Percentiles rank a stretch among this genome's conserved stretches.
These are phyloP conservation scores for Chaetomium sp. DNA, from an alignment of 2,329 filamentous ascomycete genomes.

Conservation along the genomic window DNA sequence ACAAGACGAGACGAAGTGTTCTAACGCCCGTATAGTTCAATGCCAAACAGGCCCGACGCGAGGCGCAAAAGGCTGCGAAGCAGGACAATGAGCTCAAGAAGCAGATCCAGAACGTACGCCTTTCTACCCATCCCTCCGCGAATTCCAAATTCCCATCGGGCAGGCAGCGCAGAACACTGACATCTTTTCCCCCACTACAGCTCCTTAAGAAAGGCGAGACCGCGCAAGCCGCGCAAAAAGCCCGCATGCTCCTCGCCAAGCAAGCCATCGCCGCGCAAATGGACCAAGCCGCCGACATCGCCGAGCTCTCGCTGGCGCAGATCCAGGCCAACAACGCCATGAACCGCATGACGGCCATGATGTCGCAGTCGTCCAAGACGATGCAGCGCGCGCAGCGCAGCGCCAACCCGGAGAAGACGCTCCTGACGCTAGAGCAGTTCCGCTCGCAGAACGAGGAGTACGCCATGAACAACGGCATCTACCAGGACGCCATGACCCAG, in stretches of 20 bases:
- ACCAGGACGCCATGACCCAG: constrained; percentile 81
- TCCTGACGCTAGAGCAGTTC: constrained; percentile 63
- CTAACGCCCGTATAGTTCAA: constrained; percentile 50
- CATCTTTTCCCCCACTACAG: constrained; percentile 26
- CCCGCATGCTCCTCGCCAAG: constrained; percentile 63
- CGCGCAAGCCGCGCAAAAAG: constrained; percentile 65
- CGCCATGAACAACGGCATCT: constrained; percentile 70
- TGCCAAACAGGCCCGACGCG: constrained; percentile 63
- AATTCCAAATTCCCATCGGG: constrained; percentile 4
- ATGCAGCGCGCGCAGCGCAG: constrained; percentile 61
- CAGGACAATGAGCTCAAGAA: constrained; percentile 63
- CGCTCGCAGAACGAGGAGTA: constrained; percentile 65
- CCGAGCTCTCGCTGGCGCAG: constrained; percentile 61
- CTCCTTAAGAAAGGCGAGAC: constrained; percentile 65
- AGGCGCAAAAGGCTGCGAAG: constrained; percentile 62
- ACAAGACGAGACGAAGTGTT: neutral
- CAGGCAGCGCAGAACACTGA: neutral
- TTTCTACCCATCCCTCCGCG: neutral
- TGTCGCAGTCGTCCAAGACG: constrained; percentile 60
- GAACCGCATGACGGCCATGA: constrained; percentile 67
- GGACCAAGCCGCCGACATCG: constrained; percentile 67
- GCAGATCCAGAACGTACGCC: constrained; percentile 58
- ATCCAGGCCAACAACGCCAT: constrained; percentile 67
- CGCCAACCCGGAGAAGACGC: constrained; percentile 63
- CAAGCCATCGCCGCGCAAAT: constrained; percentile 64